phyloP scores from a whole-genome alignment of 805 yeast species.

The Candida koratica region DNA sequence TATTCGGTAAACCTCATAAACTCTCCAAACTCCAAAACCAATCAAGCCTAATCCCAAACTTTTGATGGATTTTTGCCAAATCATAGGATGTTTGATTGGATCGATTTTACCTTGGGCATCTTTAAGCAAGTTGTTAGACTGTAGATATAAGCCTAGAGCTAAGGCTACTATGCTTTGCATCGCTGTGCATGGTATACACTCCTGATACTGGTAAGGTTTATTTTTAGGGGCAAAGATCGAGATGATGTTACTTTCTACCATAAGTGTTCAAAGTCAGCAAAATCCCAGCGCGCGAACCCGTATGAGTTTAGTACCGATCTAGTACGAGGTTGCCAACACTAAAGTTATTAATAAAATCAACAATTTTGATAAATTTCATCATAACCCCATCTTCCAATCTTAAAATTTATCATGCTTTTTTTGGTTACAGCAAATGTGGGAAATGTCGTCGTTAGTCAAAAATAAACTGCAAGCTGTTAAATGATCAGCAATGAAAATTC shows the following conservation, averaged over 20 bases:
- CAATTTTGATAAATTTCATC: too few species aligned
- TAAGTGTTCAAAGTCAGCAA: slow-evolving; percentile 1
- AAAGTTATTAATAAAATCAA: too few species aligned
- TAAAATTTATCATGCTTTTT: too few species aligned
- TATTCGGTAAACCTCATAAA: slow-evolving; percentile 3
- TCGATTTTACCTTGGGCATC: slow-evolving; percentile 31
- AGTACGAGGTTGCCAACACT: too few species aligned
- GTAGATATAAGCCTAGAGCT: slow-evolving; percentile 33
- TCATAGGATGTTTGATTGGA: slow-evolving; percentile 31
- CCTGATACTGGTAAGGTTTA: slow-evolving; percentile 17
- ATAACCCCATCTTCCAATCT: too few species aligned
- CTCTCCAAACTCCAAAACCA: slow-evolving; percentile 34
- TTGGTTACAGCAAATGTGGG: too few species aligned
- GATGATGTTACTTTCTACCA: slow-evolving; percentile 16
- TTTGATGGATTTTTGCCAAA: slow-evolving; percentile 38
- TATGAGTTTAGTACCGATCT: too few species aligned
- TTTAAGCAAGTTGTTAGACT: slow-evolving; percentile 25
- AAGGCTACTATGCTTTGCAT: slow-evolving; percentile 32
- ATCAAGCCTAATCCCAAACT: slow-evolving; percentile 31
- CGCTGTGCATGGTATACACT: slow-evolving; percentile 37
- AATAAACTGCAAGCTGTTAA: too few species aligned
- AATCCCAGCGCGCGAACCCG: too few species aligned
- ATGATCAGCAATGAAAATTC: too few species aligned
- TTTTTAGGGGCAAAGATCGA: slow-evolving; percentile 7
- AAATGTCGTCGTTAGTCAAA: too few species aligned